Evolutionary conservation across 2,329 filamentous ascomycete genomes (phyloP), one percentile per base, ranked within the genome.

Genomic region (Chaetoscypha palmicola): DNA sequence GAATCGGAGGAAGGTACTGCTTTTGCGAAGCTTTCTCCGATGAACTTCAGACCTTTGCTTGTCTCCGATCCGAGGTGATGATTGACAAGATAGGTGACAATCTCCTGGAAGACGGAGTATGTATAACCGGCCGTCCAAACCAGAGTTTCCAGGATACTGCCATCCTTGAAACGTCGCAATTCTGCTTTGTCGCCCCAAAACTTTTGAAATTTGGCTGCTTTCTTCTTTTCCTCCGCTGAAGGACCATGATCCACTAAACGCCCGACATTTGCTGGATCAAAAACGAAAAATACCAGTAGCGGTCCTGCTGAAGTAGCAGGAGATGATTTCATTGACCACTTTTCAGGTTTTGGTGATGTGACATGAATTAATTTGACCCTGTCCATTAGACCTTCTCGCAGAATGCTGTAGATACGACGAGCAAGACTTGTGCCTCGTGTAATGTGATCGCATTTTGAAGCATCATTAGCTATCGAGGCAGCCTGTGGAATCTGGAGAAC

Each of bases 141-240:
- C 22, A 97, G 70, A 58, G 86, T 95, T 64, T 98, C 94, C 7
- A 89, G 73, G 53, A 98, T 96, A 56, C 83, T 91, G 17, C 92
- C 92, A 58, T 97, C 89, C 57, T 90, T 94, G 71, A 98, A 98
- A 16, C 92, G 85, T 52, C 92, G 79, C 35, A 98, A 72, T 63
- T 98, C 92, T 1, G 92, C 79, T 62, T 92, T 94, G 8, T 91
- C 83, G 5, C 91, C 92, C 92, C 94, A 98, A 62, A 98, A 97
- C 24, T 82, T 78, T 26, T 87, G 85, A 63, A 96, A 98, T 23
- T 74, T 74, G 8, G 81, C 79, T 19, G 89, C 84, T 51, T 88
- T 86, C 51, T 84, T 81, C 64, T 91, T 89, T 48, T 92, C 77
- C 60, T 97, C 90, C 2, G 88, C 86, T 1, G 83, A 69, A 4